Conservation (phyloP, 1,139 yeast species). For the Nadsonia starkeyi-henricii region DNA sequence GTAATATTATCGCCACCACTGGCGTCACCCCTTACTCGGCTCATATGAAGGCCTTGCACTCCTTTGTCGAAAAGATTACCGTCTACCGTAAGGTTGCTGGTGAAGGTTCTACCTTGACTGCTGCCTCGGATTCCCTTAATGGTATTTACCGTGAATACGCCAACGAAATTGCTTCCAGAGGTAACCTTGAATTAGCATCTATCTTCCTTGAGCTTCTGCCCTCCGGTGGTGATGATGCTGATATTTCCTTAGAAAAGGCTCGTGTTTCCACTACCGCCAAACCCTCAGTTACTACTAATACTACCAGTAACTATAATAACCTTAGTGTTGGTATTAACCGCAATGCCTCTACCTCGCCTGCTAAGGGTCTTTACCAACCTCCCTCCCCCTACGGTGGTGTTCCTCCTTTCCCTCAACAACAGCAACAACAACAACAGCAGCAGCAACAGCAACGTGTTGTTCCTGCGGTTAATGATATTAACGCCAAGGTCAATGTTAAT, state of each 20-base stretch:
- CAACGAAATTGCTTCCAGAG: constrained; percentile 64
- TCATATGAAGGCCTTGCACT: constrained; percentile 66
- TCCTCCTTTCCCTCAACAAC: constrained; percentile 10
- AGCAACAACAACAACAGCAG: not conserved
- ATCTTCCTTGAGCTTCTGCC: constrained; percentile 61
- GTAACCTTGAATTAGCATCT: constrained; percentile 71
- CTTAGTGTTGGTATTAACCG: not conserved
- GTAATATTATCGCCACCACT: constrained; percentile 27
- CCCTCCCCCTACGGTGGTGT: constrained; percentile 13
- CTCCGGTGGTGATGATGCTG: constrained; percentile 41
- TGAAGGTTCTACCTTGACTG: constrained; percentile 19
- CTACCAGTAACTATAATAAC: not conserved
- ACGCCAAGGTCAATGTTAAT: no score
- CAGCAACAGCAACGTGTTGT: constrained; percentile 4
- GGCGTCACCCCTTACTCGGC: constrained; percentile 66
- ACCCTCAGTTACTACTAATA: constrained; percentile 4
- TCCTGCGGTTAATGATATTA: not conserved
- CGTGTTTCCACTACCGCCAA: constrained; percentile 8
- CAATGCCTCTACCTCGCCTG: constrained; percentile 6
- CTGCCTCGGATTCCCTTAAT: constrained; percentile 30
- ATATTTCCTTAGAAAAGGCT: constrained; percentile 47
- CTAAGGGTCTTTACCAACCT: constrained; percentile 6
- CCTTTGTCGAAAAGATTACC: constrained; percentile 71
- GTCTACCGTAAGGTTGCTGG: constrained; percentile 45
- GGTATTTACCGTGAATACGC: constrained; percentile 64